These are phyloP conservation scores for Carex scoparia DNA, from an alignment of 176 grass and related monocot species.

Conservation along the genomic window DNA sequence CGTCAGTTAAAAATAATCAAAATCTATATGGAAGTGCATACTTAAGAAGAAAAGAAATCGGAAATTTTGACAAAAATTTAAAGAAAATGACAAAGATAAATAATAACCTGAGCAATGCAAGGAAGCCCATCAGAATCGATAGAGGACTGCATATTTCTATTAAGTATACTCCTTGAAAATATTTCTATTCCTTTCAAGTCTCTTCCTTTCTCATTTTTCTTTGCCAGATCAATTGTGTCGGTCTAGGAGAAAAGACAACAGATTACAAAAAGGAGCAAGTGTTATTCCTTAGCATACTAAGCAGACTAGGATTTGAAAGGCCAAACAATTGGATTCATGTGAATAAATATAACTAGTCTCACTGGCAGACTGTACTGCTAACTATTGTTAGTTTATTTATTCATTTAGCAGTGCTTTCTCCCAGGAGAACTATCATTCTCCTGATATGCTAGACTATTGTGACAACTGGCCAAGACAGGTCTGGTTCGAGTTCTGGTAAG, in stretches of 20 bases:
- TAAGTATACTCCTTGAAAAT: conserved; percentile 59
- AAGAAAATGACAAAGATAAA: conserved; percentile 13
- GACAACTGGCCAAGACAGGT: not conserved
- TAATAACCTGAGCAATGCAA: conserved; percentile 66
- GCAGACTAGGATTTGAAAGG: not conserved
- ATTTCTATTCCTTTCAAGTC: conserved; percentile 37
- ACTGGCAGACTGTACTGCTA: not conserved
- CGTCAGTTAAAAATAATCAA: conserved; percentile 30
- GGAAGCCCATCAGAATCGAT: conserved; percentile 95
- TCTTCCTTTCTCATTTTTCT: conserved; percentile 43
- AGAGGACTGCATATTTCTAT: conserved; percentile 33
- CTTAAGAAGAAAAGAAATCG: not conserved
- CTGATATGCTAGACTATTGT: not conserved
- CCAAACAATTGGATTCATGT: not conserved
- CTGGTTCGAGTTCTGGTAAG: not conserved
- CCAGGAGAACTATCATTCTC: not conserved
- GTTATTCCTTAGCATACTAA: not conserved
- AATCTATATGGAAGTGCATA: not conserved
- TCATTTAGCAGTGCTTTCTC: not conserved
- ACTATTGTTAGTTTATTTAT: not conserved
- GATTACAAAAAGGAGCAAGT: not conserved
- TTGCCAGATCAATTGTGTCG: conserved; percentile 70
- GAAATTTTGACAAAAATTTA: not conserved
- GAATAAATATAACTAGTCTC: not conserved
- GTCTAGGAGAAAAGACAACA: conserved; percentile 46